Percentiles rank a stretch among this genome's conserved stretches.
Evolutionary conservation across 2,329 filamentous ascomycete genomes (phyloP).

Genomic region (Arthrobotrys entomopaga): DNA sequence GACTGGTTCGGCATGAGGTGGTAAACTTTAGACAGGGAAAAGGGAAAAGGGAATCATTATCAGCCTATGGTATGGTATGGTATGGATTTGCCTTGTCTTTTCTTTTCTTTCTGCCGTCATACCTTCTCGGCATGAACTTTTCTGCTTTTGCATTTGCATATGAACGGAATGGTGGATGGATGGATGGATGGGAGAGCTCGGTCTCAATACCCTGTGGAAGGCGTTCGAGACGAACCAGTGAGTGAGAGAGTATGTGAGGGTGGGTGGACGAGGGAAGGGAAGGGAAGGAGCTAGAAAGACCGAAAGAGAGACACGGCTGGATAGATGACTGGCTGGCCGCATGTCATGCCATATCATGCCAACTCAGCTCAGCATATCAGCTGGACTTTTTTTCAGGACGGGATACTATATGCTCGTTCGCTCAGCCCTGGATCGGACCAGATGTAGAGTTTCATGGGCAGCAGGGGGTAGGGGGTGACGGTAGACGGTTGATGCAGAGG

Average conservation of each 20-base stretch:
- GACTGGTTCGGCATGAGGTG: constrained; percentile 55
- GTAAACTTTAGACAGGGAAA: constrained; percentile 23
- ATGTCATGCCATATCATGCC: constrained; percentile 14
- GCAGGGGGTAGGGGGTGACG: constrained; percentile 18
- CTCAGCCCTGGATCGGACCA: constrained; percentile 3
- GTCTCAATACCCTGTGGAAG: no score
- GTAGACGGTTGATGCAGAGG: background rate
- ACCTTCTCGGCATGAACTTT: constrained; percentile 34
- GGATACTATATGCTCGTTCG: constrained; percentile 3
- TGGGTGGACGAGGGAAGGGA: constrained; percentile 6
- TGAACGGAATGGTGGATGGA: constrained; percentile 1
- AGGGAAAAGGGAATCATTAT: no score
- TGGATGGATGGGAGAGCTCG: constrained; percentile 1
- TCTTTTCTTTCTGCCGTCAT: background rate
- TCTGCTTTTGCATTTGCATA: background rate
- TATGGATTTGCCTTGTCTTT: no score
- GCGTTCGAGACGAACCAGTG: no score
- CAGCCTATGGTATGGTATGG: constrained; percentile 10
- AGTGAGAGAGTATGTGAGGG: no score
- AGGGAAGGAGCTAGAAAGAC: constrained; percentile 10
- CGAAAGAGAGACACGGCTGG: constrained; percentile 2
- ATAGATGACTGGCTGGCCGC: background rate
- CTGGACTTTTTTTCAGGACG: constrained; percentile 22
- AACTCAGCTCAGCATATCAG: constrained; percentile 49
- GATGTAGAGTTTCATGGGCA: constrained; percentile 31